A percentile compares a stretch with the other conserved stretches of the same genome.
These are phyloP conservation scores for Zasmidium citrigriseum DNA, from an alignment of 2,329 filamentous ascomycete genomes.

Conservation along the genomic window DNA sequence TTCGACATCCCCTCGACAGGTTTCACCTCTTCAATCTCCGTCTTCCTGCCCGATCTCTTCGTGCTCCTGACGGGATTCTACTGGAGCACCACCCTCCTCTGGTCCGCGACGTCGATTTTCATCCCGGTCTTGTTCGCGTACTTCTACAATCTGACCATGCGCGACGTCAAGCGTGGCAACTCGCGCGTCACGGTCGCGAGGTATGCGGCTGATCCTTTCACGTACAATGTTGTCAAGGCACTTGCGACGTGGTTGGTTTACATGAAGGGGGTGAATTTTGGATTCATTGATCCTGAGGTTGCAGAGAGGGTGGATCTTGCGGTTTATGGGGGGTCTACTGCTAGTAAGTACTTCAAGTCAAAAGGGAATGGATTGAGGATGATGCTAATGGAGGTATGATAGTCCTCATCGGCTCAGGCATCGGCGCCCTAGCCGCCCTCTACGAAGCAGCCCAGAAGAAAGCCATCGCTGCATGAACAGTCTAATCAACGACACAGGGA, in stretches of 20 bases:
- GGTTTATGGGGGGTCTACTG: slow-evolving; percentile 71
- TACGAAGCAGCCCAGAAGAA: slow-evolving; percentile 74
- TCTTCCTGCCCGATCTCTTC: slow-evolving; percentile 80
- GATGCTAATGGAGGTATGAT: too few species aligned
- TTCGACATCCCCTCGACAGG: slow-evolving; percentile 66
- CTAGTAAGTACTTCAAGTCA: slow-evolving; percentile 39
- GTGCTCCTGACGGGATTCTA: slow-evolving; percentile 73
- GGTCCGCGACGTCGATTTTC: slow-evolving; percentile 68
- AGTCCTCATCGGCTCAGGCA: slow-evolving; percentile 66
- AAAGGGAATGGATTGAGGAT: too few species aligned
- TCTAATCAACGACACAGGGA: not conserved
- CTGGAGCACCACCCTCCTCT: slow-evolving; percentile 73
- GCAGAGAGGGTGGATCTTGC: slow-evolving; percentile 65
- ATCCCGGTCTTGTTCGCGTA: slow-evolving; percentile 74
- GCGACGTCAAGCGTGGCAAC: slow-evolving; percentile 49
- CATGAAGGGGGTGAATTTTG: slow-evolving; percentile 64
- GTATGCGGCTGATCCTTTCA: slow-evolving; percentile 77
- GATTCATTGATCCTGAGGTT: slow-evolving; percentile 60
- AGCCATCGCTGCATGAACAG: not conserved
- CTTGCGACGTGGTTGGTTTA: slow-evolving; percentile 81
- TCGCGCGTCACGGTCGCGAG: slow-evolving; percentile 42
- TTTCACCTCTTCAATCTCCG: slow-evolving; percentile 47
- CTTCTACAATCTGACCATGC: slow-evolving; percentile 82
- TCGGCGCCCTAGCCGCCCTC: slow-evolving; percentile 68
- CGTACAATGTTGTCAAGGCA: slow-evolving; percentile 87